phyloP scores from a whole-genome alignment of 805 yeast genomes.

The Maudiozyma pseudohumilis region DNA sequence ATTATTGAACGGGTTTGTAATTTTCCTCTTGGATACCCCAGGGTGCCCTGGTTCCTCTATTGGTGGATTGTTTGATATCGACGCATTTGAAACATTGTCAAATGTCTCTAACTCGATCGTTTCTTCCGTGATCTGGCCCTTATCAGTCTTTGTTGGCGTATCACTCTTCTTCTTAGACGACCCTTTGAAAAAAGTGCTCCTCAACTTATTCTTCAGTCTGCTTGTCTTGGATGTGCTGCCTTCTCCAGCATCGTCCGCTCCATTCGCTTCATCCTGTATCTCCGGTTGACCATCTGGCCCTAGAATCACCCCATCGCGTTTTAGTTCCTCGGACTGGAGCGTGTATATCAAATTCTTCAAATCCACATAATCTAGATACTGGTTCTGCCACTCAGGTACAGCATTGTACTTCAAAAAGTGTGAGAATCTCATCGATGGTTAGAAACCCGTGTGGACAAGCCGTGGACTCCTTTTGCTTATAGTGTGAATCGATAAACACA shows the following conservation, averaged over 20 bases:
- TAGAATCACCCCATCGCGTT: constrained; percentile 4
- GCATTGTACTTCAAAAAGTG: constrained; percentile 56
- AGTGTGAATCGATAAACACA: too few relatives aligned
- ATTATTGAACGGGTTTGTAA: constrained; percentile 5
- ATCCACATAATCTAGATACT: constrained; percentile 60
- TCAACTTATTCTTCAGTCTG: background rate
- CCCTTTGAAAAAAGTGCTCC: background rate
- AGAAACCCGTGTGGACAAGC: too few relatives aligned
- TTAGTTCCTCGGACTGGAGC: constrained; percentile 36
- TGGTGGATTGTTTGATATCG: background rate
- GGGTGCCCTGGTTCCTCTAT: background rate
- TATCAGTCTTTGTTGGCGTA: background rate
- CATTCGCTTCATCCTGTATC: background rate
- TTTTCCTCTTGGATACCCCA: background rate
- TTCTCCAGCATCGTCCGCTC: background rate
- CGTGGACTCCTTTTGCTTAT: too few relatives aligned
- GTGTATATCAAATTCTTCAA: constrained; percentile 49
- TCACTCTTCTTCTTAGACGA: constrained; percentile 1
- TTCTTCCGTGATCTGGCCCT: constrained; percentile 7
- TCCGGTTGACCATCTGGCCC: too few relatives aligned
- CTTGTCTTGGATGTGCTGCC: background rate
- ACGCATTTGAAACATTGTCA: background rate
- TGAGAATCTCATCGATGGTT: constrained; percentile 69
- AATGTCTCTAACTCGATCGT: constrained; percentile 24
- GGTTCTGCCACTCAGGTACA: constrained; percentile 83